A percentile compares a stretch with the other conserved stretches of the same genome.
Conservation (phyloP, 306 rosid species). For the Corylus americana region DNA sequence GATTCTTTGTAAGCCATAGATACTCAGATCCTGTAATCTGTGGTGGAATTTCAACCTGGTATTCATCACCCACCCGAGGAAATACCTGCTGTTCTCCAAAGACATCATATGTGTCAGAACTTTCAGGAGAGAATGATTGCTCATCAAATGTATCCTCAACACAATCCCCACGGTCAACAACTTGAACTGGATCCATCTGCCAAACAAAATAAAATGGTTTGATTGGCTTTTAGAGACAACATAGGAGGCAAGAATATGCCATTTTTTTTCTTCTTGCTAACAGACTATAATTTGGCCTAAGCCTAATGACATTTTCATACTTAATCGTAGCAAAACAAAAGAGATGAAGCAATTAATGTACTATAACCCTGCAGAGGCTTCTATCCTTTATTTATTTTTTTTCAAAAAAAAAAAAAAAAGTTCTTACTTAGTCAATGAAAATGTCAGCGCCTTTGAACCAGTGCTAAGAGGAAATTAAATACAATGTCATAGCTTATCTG, state of each 20-base stretch:
- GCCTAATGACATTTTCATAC: constrained; percentile 8
- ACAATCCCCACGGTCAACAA: constrained; percentile 35
- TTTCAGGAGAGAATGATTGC: constrained; percentile 48
- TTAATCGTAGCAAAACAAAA: constrained; percentile 19
- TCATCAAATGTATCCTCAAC: constrained; percentile 45
- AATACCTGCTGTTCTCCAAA: constrained; percentile 60
- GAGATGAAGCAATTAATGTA: not conserved
- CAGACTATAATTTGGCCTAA: not conserved
- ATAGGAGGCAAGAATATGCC: not conserved
- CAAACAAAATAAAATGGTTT: constrained; percentile 16
- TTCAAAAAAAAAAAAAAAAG: too few species aligned
- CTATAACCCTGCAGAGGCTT: constrained; percentile 7
- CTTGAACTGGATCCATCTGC: constrained; percentile 62
- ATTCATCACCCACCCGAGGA: constrained; percentile 74
- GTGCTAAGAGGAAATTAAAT: not conserved
- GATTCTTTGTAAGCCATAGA: constrained; percentile 31
- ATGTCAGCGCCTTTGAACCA: not conserved
- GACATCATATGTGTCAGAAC: constrained; percentile 46
- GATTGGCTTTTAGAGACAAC: constrained; percentile 17
- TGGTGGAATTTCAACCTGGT: constrained; percentile 68
- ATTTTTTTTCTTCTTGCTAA: not conserved
- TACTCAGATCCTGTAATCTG: constrained; percentile 45
- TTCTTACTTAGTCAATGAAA: not conserved
- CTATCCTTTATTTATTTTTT: constrained; percentile 3
- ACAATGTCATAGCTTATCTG: not conserved